Conservation (phyloP, 2,329 filamentous ascomycete genomes). For the Colletotrichum lini region DNA sequence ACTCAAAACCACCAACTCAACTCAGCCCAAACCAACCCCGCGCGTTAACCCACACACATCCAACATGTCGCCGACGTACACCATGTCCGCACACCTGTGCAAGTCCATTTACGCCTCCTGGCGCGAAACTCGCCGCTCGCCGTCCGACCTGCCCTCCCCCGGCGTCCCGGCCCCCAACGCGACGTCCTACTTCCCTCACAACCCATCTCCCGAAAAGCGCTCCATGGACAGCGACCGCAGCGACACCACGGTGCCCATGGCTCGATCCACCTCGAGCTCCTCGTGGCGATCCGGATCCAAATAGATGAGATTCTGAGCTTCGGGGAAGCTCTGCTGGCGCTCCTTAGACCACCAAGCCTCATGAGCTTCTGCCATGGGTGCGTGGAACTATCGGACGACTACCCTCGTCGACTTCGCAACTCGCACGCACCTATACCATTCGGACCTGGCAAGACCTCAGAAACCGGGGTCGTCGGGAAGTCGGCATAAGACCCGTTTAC, state of each 20-base stretch:
- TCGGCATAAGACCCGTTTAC: neutral
- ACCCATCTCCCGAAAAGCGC: constrained; percentile 55
- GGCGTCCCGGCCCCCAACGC: constrained; percentile 48
- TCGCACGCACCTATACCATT: neutral
- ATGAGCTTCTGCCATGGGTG: neutral
- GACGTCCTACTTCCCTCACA: constrained; percentile 48
- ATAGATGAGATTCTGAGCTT: constrained; percentile 10
- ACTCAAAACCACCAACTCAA: neutral
- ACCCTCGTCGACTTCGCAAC: neutral
- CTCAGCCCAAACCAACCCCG: neutral
- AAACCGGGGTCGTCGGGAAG: neutral
- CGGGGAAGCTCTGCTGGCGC: neutral
- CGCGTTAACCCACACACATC: constrained; percentile 28
- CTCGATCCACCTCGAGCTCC: constrained; percentile 49
- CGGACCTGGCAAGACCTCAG: constrained; percentile 1
- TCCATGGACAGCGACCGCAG: constrained; percentile 64
- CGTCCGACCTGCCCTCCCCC: constrained; percentile 50
- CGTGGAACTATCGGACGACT: neutral
- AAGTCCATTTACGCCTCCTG: constrained; percentile 73
- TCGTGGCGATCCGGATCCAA: constrained; percentile 38
- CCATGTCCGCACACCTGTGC: constrained; percentile 73
- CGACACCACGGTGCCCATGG: constrained; percentile 49
- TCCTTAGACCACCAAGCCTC: neutral
- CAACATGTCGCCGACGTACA: constrained; percentile 71
- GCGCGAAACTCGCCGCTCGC: constrained; percentile 63